A percentile compares a stretch with the other conserved stretches of the same genome.
phyloP scores from a whole-genome alignment of 129 eudicot genomes.

The Artemisia annua region DNA sequence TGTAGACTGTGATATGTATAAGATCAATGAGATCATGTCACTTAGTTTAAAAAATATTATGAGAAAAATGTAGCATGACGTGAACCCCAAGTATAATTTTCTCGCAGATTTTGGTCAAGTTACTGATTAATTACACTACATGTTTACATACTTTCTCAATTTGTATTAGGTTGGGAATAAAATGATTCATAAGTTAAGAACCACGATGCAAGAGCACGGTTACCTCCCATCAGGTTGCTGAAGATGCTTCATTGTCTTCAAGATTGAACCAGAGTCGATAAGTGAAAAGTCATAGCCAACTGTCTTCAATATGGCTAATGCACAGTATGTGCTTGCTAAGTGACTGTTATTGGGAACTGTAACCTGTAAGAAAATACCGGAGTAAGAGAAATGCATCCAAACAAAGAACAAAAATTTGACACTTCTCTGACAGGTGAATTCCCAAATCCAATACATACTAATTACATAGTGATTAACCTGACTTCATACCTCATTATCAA shows the following conservation, averaged over 20 bases:
- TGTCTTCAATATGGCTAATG: too few relatives aligned
- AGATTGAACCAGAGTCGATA: conserved; percentile 44
- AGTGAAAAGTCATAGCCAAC: conserved; percentile 41
- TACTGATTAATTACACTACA: background rate
- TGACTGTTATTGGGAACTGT: too few relatives aligned
- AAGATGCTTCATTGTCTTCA: conserved; percentile 76
- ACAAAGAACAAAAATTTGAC: too few relatives aligned
- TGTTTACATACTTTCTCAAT: background rate
- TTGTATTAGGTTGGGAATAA: background rate
- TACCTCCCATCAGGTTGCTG: conserved; percentile 95
- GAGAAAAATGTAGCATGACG: background rate
- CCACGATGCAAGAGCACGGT: background rate
- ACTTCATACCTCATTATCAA: too few relatives aligned
- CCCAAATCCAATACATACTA: too few relatives aligned
- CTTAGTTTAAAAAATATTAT: conserved; percentile 6
- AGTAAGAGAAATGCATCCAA: too few relatives aligned
- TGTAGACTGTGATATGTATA: background rate
- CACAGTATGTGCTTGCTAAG: too few relatives aligned
- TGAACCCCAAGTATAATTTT: conserved; percentile 3
- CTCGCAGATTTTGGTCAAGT: background rate
- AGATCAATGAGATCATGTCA: background rate
- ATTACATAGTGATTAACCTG: too few relatives aligned
- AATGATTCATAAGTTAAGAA: background rate
- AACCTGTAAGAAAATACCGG: too few relatives aligned
- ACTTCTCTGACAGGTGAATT: too few relatives aligned